These are phyloP conservation scores for Kuraishia cidri DNA, from an alignment of 805 yeast species.

Conservation along the genomic window DNA sequence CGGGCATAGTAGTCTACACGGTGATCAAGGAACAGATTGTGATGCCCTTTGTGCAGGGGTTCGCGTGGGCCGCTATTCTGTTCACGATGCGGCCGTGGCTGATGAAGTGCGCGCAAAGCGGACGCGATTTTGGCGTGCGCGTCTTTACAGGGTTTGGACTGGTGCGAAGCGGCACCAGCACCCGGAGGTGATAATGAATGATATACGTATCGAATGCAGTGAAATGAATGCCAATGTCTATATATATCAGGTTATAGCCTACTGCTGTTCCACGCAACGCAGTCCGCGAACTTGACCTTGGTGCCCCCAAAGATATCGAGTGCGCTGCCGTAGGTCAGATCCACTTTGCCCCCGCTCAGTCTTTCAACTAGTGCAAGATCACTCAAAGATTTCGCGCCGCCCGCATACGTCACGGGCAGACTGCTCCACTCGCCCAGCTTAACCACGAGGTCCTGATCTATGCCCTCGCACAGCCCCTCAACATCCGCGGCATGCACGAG, in stretches of 20 bases:
- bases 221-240: not conserved
- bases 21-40: constrained; percentile 42
- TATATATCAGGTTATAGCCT: not conserved
- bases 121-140: constrained; percentile 12
- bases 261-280: constrained; percentile 60
- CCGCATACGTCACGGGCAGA: constrained; percentile 86
- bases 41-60: constrained; percentile 52
- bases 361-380: constrained; percentile 62
- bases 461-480: constrained; percentile 92
- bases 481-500: constrained; percentile 97
- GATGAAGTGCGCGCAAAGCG: constrained; percentile 10
- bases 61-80: constrained; percentile 28
- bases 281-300: constrained; percentile 67
- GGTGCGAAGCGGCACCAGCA: not conserved
- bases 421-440: constrained; percentile 72
- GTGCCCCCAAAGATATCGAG: constrained; percentile 92
- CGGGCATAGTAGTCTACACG: constrained; percentile 34
- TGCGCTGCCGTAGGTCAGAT: constrained; percentile 88
- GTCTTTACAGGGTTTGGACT: constrained; percentile 6
- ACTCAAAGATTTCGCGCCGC: constrained; percentile 75
- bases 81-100: constrained; percentile 26
- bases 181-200: not conserved
- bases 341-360: constrained; percentile 77
- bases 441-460: constrained; percentile 70
- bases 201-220: not conserved